Base-by-base conservation (phyloP, 192 early-diverging fungal genomes). In the Coemansia sp. region DNA sequence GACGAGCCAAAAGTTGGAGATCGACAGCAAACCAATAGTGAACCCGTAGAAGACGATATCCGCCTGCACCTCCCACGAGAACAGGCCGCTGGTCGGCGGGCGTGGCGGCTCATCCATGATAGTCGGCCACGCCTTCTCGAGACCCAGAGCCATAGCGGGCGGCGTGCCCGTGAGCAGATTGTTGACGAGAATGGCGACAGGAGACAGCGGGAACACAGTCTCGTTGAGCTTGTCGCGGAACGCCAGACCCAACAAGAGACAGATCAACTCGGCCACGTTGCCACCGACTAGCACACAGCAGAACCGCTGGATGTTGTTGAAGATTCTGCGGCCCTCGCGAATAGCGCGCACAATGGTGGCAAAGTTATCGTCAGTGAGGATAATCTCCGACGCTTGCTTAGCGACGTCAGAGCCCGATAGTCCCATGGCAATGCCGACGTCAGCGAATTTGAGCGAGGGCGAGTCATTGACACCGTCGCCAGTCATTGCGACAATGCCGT, bases 381-480 rank as follows among this genome's bases (percentile, higher is more conserved):
- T 92, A 76, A 98, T 95, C 83, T 96, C 94, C 41, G 89, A 87
- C 3, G 95, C 95, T 60, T 85, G 83, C 66, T 85, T 84, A 43
- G 89, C 91, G 20, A 92, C 89, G 64, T 92, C 91, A 0, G 89
- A 89, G 1, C 89, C 91, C 9, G 86, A 84, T 42, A 69, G 41
- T 39, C 83, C 88, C 69, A 91, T 86, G 23, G 91, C 89, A 83
- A 93, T 89, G 60, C 91, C 91, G 68, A 93, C 84, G 65, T 93
- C 88, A 57, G 91, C 84, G 64, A 90, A 86, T 64, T 91, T 91
- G 48, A 93, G 83, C 75, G 85, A 84, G 9, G 91, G 91, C 43
- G 88, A 85, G 77, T 93, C 91, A 77, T 93, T 93, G 43, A 91
- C 90, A 65, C 91, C 91, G 75, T 93, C 91, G 72, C 96, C 96